A percentile compares a stretch with the other conserved stretches of the same genome.
Evolutionary conservation across 2,329 filamentous ascomycete species (phyloP).

Genomic region (Fusarium transvaalense): DNA sequence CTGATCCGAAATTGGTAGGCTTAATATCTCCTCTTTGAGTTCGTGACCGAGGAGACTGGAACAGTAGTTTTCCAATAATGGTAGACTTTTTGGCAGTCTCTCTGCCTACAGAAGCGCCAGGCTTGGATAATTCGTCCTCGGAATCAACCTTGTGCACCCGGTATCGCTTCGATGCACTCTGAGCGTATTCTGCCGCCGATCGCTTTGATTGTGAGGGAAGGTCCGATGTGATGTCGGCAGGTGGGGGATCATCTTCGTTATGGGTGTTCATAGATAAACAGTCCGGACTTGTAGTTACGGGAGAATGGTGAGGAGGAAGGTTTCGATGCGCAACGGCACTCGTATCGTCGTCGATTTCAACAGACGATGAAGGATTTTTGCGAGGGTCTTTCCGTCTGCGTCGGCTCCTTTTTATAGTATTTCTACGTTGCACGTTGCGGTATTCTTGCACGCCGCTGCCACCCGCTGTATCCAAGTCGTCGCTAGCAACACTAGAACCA

Average conservation of each 20-base stretch:
- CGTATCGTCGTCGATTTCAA: slow-evolving; percentile 27
- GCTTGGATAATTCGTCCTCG: slow-evolving; percentile 50
- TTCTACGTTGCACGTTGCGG: slow-evolving; percentile 34
- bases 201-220: slow-evolving; percentile 19
- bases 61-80: slow-evolving; percentile 31
- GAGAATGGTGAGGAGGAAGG: slow-evolving; percentile 22
- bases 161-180: slow-evolving; percentile 26
- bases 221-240: slow-evolving; percentile 44
- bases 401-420: slow-evolving; percentile 3
- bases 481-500: slow-evolving; percentile 31
- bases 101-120: slow-evolving; percentile 1
- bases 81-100: slow-evolving; percentile 13
- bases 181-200: slow-evolving; percentile 14
- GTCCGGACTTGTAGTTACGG: slow-evolving; percentile 44
- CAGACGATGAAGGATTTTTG: not conserved
- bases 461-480: slow-evolving; percentile 12
- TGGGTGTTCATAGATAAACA: slow-evolving; percentile 20
- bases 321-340: slow-evolving; percentile 29
- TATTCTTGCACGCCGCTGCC: slow-evolving; percentile 36
- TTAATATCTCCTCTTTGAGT: slow-evolving; percentile 48
- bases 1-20: slow-evolving; percentile 37
- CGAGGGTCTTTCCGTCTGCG: slow-evolving; percentile 18
- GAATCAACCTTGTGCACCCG: slow-evolving; percentile 25
- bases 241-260: slow-evolving; percentile 31
- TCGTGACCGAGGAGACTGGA: slow-evolving; percentile 6